Conservation (phyloP, 108 stramenopile species). For the Nannochloropsis granulata region DNA sequence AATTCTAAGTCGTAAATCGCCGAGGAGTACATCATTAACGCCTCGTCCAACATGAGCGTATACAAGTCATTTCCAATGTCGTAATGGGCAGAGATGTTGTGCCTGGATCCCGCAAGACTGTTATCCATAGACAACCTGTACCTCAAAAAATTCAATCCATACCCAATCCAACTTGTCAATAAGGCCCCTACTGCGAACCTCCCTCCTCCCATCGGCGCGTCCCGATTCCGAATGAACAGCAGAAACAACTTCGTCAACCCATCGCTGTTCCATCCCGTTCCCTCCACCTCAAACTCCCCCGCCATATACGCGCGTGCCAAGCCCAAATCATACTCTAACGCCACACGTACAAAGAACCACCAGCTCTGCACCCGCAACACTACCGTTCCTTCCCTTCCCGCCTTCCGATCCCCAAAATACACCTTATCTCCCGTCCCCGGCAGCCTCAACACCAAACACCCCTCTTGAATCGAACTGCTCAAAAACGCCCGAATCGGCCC, state of each 20-base stretch:
- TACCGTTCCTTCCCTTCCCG: neutral
- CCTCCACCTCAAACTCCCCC: constrained; percentile 64
- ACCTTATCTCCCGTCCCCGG: neutral
- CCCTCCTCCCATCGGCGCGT: constrained; percentile 46
- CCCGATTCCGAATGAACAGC: constrained; percentile 70
- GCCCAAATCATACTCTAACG: constrained; percentile 73
- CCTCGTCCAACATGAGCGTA: constrained; percentile 65
- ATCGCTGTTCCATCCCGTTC: constrained; percentile 39
- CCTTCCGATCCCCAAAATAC: neutral
- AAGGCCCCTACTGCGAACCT: constrained; percentile 38
- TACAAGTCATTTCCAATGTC: constrained; percentile 82
- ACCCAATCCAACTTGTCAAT: constrained; percentile 62
- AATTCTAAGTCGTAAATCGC: constrained; percentile 65
- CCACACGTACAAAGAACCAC: constrained; percentile 82
- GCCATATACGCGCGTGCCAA: constrained; percentile 74
- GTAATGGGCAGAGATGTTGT: constrained; percentile 94
- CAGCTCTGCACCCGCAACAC: constrained; percentile 53
- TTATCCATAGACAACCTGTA: constrained; percentile 80
- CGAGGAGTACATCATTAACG: constrained; percentile 75
- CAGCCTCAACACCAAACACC: constrained; percentile 4
- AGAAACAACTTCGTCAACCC: constrained; percentile 11
- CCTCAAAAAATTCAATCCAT: constrained; percentile 57
- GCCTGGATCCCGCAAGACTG: constrained; percentile 47
- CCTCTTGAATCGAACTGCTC: neutral
- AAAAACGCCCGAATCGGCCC: neutral